Base-by-base conservation (phyloP, 352 stramenopile species). In the Sclerospora graminicola region DNA sequence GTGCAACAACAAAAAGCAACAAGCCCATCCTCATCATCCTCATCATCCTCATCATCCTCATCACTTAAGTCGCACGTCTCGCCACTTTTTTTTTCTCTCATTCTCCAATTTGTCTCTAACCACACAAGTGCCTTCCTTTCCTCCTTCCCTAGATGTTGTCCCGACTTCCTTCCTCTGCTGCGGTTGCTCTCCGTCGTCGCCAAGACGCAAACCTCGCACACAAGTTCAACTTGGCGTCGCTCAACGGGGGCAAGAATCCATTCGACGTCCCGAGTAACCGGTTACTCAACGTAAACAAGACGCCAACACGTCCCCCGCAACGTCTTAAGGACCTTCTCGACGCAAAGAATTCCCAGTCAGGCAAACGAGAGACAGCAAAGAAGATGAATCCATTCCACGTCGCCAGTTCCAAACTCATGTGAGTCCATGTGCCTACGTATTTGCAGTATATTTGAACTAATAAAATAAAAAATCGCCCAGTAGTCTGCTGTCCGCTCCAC, bases 321-420 rank as follows among this genome's bases (percentile, higher is more conserved):
- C 21, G 21, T 26, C 4, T 26, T 6, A 26, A 26, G 21, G 6
- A 26, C 4, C 4, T 7, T 26, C 21, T n/a, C n/a, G n/a, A n/a
- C n/a, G n/a, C n/a, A n/a, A n/a, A n/a, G n/a, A 26, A 26, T 26
- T 26, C 21, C 6, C 21, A 6, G 4, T 26, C 21, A 6, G 6
- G 21, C 21, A 26, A 26, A 26, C 21, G 6, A 26, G 21, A 26
- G 21, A 3, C n/a, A n/a, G n/a, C n/a, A n/a, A n/a, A 36, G 13
- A 41, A 60, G 42, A 68, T 58, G 43, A 81, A 71, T 50, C 71
- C 75, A 7, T 87, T 83, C 40, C 29, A 87, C 23, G 69, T 83
- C 27, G 41, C 60, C 11, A 87, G 75, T 60, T 54, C 59, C 45
- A 84, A 87, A 57, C 51, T 87, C 21, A 84, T 82, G 75, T 87